Evolutionary conservation across 495 filamentous ascomycete genomes (phyloP), one percentile per base, ranked within the genome.

Genomic region (Entonaema liquescens): DNA sequence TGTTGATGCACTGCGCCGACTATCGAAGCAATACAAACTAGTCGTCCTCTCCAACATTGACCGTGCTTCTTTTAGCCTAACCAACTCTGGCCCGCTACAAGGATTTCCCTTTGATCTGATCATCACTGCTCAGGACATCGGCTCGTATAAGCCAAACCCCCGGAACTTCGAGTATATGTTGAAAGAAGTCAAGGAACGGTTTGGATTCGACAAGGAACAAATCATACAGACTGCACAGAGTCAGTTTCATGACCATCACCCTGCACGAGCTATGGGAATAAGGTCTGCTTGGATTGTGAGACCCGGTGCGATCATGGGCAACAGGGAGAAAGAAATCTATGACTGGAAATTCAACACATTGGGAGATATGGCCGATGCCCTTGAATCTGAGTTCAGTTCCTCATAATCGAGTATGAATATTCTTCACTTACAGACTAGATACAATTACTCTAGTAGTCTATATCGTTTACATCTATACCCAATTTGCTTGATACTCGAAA

Each of bases 41-140:
- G 84, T 88, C 1, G 83, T 87, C 0, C 78, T 92, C 3, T 88
- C 86, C 0, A 92, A 92, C 62, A 84, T 91, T 9, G 90, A 92
- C 73, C 77, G 82, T 3, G 81, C 66, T 19, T 89, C 85, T 5
- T 90, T 92, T 64, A 75, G 77, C 1, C 74, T 76, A n/a, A 87
- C 87, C 21, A 78, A 85, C 1, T 76, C 77, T 0, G 82, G 83
- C 1, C 80, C 86, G 17, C 78, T 92, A 3, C 74, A 81, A 26
- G 85, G 78, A 23, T 77, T 80, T 0, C 66, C 75, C 1, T 93
- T 92, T 58, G 87, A 91, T 70, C 80, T 83, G 5, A 78, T 90
- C 33, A 84, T 87, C 74, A 90, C 89, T 5, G 90, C 90, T n/a
- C 81, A 91, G 76, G 86, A 89, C 52, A 83, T 91, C 29, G 88